phyloP scores from a whole-genome alignment of 1,284 basidiomycete species.

The Ganoderma boninense region DNA sequence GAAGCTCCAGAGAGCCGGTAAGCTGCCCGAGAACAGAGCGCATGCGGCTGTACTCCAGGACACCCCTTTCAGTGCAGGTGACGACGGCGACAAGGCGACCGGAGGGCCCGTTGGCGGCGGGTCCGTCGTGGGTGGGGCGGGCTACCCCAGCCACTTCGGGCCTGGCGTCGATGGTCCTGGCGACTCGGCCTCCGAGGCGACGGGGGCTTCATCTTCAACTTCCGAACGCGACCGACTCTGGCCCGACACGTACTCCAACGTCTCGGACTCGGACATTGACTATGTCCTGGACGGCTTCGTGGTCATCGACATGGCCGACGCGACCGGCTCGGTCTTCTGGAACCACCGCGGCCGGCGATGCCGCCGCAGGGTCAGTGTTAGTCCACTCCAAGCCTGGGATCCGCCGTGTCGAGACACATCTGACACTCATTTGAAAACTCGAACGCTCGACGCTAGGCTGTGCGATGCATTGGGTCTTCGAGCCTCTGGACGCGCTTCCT shows the following conservation, averaged over 20 bases:
- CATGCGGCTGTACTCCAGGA: slow-evolving; percentile 1
- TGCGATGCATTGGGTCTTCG: no score
- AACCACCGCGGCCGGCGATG: neutral
- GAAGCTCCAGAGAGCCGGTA: no score
- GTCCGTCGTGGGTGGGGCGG: no score
- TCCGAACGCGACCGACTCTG: neutral
- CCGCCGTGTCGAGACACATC: no score
- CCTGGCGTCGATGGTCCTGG: neutral
- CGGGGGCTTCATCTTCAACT: neutral
- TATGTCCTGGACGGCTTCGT: slow-evolving; percentile 1
- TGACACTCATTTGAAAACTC: neutral
- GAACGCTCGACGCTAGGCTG: neutral
- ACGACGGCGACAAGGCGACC: no score
- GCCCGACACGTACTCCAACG: slow-evolving; percentile 1
- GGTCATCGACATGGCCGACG: neutral
- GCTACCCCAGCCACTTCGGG: neutral
- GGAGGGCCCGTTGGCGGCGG: no score
- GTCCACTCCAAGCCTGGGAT: no score
- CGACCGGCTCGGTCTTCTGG: neutral
- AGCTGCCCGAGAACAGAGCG: no score
- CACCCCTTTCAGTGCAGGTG: no score
- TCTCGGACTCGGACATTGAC: neutral
- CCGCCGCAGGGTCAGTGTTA: slow-evolving; percentile 3
- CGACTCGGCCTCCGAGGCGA: neutral
- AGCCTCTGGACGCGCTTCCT: slow-evolving; percentile 1